These are phyloP conservation scores for Endoconidiophora laricicola DNA, from an alignment of 2,329 filamentous ascomycete species.

Conservation along the genomic window DNA sequence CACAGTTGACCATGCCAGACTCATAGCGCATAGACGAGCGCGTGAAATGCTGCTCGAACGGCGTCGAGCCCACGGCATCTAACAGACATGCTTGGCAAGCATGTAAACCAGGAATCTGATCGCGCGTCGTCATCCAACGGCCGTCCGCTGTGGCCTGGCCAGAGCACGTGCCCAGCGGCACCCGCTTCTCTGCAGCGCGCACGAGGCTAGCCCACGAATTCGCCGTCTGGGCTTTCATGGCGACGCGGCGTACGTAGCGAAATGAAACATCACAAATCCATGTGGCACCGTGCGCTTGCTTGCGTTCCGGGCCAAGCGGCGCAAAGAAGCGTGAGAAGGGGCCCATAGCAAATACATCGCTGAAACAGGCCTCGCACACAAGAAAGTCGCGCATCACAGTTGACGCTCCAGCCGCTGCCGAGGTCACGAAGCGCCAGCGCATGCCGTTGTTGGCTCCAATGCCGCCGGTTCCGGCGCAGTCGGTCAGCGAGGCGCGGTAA, in stretches of 20 bases:
- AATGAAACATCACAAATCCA: slow-evolving; percentile 22
- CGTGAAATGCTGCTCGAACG: slow-evolving; percentile 19
- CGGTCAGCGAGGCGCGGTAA: slow-evolving; percentile 16
- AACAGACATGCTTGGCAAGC: slow-evolving; percentile 23
- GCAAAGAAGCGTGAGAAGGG: slow-evolving; percentile 20
- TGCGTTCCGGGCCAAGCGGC: slow-evolving; percentile 16
- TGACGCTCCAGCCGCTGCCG: not conserved
- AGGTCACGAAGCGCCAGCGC: slow-evolving; percentile 20
- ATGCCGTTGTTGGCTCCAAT: slow-evolving; percentile 16
- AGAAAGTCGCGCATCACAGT: slow-evolving; percentile 20
- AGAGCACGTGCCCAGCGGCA: not conserved
- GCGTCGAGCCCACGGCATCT: slow-evolving; percentile 20
- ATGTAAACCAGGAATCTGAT: slow-evolving; percentile 16
- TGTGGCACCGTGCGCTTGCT: slow-evolving; percentile 2
- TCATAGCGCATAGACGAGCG: not conserved
- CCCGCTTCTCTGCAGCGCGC: slow-evolving; percentile 4
- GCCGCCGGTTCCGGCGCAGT: slow-evolving; percentile 18
- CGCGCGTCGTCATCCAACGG: slow-evolving; percentile 13
- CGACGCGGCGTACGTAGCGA: slow-evolving; percentile 15
- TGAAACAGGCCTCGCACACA: slow-evolving; percentile 24
- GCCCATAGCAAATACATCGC: slow-evolving; percentile 19
- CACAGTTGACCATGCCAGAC: slow-evolving; percentile 14
- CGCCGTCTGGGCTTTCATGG: slow-evolving; percentile 13
- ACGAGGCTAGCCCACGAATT: slow-evolving; percentile 21
- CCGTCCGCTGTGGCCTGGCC: not conserved